Evolutionary conservation across 2,329 filamentous ascomycete species (phyloP).

Genomic region (Chrysosporium queenslandicum): DNA sequence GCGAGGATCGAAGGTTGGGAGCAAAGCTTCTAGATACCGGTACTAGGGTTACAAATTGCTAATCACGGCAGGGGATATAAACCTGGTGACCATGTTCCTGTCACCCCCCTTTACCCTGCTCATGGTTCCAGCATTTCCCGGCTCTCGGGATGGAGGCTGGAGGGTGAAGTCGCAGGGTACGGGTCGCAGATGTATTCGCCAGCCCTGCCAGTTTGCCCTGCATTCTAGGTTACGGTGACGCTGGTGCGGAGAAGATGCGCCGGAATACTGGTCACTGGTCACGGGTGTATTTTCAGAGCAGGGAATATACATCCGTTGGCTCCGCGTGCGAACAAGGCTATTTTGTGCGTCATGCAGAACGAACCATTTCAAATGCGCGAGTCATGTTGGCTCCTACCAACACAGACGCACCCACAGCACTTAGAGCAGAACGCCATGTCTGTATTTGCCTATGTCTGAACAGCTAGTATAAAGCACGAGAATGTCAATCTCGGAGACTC

Average conservation of each 20-base stretch:
- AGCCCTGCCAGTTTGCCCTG: neutral
- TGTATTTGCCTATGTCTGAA: no score
- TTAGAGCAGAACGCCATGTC: no score
- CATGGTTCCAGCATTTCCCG: neutral
- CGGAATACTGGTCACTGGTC: neutral
- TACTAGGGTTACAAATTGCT: neutral
- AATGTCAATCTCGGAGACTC: no score
- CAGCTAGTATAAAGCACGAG: no score
- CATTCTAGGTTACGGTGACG: neutral
- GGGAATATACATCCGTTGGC: neutral
- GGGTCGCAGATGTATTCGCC: neutral
- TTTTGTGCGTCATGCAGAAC: neutral
- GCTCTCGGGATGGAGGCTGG: neutral
- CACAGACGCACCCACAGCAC: no score
- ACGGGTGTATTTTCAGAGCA: neutral
- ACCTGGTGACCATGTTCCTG: neutral
- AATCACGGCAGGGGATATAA: neutral
- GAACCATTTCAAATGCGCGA: neutral
- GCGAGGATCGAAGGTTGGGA: neutral
- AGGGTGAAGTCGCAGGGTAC: neutral
- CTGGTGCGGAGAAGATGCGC: neutral
- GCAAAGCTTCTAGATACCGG: neutral
- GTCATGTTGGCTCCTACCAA: neutral
- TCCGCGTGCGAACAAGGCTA: neutral
- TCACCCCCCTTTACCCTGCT: neutral